Conservation (phyloP, 1,284 basidiomycete genomes). For the Cryptococcus amylolentus region DNA sequence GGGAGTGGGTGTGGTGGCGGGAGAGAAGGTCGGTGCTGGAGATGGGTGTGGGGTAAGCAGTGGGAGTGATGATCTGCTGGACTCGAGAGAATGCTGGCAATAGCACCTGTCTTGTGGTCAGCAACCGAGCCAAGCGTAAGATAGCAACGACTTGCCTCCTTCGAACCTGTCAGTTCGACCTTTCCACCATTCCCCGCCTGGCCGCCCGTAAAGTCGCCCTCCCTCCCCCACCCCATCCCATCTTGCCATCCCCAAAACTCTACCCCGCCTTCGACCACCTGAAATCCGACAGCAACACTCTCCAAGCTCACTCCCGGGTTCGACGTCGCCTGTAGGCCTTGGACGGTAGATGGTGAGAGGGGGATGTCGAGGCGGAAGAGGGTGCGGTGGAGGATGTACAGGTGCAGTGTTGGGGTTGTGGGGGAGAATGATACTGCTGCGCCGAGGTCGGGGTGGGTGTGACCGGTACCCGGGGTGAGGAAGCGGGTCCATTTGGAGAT, state of each 20-base stretch:
- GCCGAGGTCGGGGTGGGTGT: slow-evolving; percentile 26
- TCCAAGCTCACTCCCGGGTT: slow-evolving; percentile 15
- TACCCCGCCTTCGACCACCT: slow-evolving; percentile 3
- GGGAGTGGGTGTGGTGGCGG: background rate
- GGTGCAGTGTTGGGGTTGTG: background rate
- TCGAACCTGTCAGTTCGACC: slow-evolving; percentile 29
- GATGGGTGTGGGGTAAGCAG: background rate
- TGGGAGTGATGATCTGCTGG: background rate
- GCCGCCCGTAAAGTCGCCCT: slow-evolving; percentile 31
- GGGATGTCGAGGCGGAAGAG: slow-evolving; percentile 17
- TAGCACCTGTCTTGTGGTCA: slow-evolving; percentile 1
- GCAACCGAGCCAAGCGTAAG: background rate
- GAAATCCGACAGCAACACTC: slow-evolving; percentile 20
- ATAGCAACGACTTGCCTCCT: slow-evolving; percentile 15
- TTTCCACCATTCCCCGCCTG: slow-evolving; percentile 22
- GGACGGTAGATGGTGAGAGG: slow-evolving; percentile 1
- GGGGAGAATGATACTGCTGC: slow-evolving; percentile 10
- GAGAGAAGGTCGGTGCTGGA: background rate
- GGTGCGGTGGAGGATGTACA: slow-evolving; percentile 17
- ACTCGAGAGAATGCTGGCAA: slow-evolving; percentile 8
- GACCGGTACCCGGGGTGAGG: slow-evolving; percentile 23
- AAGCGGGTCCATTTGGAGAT: slow-evolving; percentile 34
- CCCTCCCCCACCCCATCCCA: slow-evolving; percentile 16
- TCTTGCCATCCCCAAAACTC: slow-evolving; percentile 3
- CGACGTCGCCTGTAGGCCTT: slow-evolving; percentile 8